A percentile compares a stretch with the other conserved stretches of the same genome.
Conservation (phyloP, 352 stramenopile genomes). For the Phytopythium kandeliae region DNA sequence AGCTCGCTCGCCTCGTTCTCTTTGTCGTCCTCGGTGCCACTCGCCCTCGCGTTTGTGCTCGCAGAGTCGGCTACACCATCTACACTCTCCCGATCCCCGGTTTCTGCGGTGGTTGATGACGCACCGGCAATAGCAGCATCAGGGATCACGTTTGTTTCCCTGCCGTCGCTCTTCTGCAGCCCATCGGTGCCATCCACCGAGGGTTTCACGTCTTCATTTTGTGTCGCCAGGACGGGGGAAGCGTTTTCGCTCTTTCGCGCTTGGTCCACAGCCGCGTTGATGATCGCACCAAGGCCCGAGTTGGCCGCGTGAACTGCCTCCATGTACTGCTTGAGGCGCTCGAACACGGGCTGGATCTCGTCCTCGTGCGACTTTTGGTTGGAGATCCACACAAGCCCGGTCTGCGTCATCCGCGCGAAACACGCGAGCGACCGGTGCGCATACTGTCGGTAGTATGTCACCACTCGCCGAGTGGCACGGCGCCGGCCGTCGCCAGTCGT, state of each 20-base stretch:
- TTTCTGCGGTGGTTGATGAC: too few species aligned
- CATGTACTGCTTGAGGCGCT: slow-evolving; percentile 49
- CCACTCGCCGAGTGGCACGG: slow-evolving; percentile 17
- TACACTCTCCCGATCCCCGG: too few species aligned
- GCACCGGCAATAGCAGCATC: neutral
- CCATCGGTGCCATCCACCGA: neutral
- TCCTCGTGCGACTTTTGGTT: slow-evolving; percentile 65
- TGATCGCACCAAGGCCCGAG: slow-evolving; percentile 21
- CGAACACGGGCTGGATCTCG: slow-evolving; percentile 65
- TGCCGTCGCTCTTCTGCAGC: too few species aligned
- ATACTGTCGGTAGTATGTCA: slow-evolving; percentile 63
- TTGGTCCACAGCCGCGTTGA: neutral
- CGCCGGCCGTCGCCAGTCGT: slow-evolving; percentile 3
- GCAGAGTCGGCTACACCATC: slow-evolving; percentile 9
- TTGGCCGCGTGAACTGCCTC: slow-evolving; percentile 38
- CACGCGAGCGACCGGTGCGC: slow-evolving; percentile 56
- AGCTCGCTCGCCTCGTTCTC: slow-evolving; percentile 20
- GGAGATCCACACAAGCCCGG: slow-evolving; percentile 74
- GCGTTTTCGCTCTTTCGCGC: neutral
- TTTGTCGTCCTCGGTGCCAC: slow-evolving; percentile 31
- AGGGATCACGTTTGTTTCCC: too few species aligned
- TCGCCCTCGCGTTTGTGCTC: slow-evolving; percentile 10
- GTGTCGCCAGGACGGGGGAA: neutral
- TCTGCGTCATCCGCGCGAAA: slow-evolving; percentile 73
- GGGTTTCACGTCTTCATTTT: neutral